Evolutionary conservation across 306 rosid genomes (phyloP).

Genomic region (Biancaea sappan): DNA sequence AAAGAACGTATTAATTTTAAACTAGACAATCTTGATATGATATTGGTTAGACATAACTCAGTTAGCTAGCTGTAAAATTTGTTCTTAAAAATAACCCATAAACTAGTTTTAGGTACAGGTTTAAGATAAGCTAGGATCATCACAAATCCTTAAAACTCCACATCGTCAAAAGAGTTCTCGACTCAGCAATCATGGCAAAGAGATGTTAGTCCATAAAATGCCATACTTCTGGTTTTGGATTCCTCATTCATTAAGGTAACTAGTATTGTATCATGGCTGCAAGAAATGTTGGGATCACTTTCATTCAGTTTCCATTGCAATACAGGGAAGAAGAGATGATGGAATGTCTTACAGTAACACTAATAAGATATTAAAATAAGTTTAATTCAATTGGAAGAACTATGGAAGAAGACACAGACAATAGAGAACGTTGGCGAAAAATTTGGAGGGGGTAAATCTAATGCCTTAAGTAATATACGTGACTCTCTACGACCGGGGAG

Average conservation of each 20-base stretch:
- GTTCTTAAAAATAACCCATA: not conserved
- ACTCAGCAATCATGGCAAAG: not conserved
- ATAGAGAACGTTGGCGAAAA: not conserved
- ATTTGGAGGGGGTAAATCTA: not conserved
- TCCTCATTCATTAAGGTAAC: not conserved
- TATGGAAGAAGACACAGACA: constrained; percentile 2
- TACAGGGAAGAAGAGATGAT: not conserved
- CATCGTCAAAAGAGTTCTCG: not conserved
- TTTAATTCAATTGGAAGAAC: not conserved
- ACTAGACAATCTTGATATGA: not conserved
- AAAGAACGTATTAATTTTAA: not conserved
- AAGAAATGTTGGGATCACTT: not conserved
- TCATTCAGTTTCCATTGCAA: not conserved
- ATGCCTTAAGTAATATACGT: not conserved
- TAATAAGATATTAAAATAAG: not conserved
- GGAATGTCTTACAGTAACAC: not conserved
- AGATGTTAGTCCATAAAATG: not conserved
- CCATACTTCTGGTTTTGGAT: not conserved
- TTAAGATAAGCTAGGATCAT: not conserved
- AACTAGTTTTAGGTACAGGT: not conserved
- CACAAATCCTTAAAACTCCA: not conserved
- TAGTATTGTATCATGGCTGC: not conserved
- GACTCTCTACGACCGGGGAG: not conserved
- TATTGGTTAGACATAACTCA: not conserved
- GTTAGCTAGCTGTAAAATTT: not conserved